Evolutionary conservation across 208 protist genomes (phyloP).

Genomic region (Leishmania arabica): DNA sequence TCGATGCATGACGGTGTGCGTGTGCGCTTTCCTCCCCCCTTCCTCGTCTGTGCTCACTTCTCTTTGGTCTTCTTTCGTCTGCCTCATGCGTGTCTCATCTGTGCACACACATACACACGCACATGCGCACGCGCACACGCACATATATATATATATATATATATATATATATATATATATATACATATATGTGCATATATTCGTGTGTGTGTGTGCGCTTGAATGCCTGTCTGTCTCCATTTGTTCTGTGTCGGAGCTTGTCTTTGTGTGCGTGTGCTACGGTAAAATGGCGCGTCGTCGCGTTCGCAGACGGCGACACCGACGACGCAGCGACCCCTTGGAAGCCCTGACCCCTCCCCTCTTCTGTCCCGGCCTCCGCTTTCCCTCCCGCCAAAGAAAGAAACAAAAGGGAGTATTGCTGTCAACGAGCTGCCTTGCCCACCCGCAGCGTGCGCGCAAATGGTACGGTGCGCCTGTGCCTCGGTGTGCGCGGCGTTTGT

Average conservation of each 20-base stretch:
- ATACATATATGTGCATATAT: not conserved
- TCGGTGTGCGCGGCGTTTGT: not conserved
- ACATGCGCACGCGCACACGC: not conserved
- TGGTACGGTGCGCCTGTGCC: not conserved
- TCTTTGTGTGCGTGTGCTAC: not conserved
- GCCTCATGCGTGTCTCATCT: too few species aligned
- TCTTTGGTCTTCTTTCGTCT: not conserved
- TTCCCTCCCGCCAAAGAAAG: not conserved
- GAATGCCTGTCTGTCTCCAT: not conserved
- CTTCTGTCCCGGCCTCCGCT: too few species aligned
- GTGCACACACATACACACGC: not conserved
- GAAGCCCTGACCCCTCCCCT: not conserved
- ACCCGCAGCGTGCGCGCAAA: not conserved
- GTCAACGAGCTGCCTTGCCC: not conserved
- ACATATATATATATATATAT: not conserved
- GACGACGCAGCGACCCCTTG: not conserved
- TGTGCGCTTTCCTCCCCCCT: not conserved
- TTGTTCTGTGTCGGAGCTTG: not conserved
- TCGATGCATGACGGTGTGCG: not conserved
- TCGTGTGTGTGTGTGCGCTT: not conserved
- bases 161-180: not conserved
- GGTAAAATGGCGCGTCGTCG: not conserved
- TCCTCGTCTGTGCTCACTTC: not conserved
- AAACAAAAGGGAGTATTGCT: not conserved
- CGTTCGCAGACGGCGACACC: not conserved